Evolutionary conservation across 2,329 filamentous ascomycete genomes (phyloP).

Genomic region (Diplodia seriata): DNA sequence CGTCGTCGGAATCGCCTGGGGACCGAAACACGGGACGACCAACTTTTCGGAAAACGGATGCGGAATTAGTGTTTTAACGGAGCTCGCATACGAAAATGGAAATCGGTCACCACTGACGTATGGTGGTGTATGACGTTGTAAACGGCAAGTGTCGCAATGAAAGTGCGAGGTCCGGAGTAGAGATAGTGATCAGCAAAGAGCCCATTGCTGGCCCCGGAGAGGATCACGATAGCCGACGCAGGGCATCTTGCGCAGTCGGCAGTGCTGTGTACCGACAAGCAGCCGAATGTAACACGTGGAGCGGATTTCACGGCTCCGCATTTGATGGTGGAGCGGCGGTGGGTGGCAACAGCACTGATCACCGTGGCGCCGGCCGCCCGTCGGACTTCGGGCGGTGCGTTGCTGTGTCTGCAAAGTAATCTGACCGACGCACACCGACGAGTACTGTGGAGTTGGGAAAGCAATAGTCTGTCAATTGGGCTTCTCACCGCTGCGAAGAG

Average conservation of each 20-base stretch:
- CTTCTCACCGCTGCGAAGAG: not conserved
- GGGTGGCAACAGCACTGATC: not conserved
- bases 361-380: not conserved
- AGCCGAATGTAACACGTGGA: not conserved
- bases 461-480: not conserved
- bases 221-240: not conserved
- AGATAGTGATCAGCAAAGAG: not conserved
- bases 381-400: not conserved
- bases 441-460: not conserved
- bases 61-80: not conserved
- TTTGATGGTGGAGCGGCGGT: not conserved
- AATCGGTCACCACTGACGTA: not conserved
- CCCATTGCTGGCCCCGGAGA: not conserved
- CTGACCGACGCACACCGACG: conserved; percentile 1
- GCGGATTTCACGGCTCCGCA: not conserved
- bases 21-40: not conserved
- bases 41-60: not conserved
- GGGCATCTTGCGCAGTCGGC: not conserved
- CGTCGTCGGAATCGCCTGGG: not conserved
- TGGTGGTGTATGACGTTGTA: not conserved
- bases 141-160: not conserved
- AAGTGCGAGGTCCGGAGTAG: not conserved
- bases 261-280: not conserved
- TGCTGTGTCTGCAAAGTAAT: not conserved
- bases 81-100: not conserved